Percentiles rank a stretch among this genome's conserved stretches.
Evolutionary conservation across 2,329 filamentous ascomycete species (phyloP).

Genomic region (Fonsecaea pugnacius): DNA sequence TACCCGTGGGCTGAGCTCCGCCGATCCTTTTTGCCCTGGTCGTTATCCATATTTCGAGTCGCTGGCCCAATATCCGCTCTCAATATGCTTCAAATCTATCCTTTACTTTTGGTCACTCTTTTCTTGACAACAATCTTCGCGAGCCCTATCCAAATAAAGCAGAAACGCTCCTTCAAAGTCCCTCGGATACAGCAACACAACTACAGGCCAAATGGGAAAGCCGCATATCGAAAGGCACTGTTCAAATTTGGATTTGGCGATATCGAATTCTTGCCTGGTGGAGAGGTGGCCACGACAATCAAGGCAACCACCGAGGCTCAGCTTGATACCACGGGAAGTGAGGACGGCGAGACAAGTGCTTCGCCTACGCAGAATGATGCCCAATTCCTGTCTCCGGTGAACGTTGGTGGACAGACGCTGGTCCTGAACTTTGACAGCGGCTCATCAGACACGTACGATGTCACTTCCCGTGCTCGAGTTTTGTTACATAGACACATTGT

Average conservation of each 20-base stretch:
- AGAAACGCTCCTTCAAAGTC: slow-evolving; percentile 62
- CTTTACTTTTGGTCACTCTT: slow-evolving; percentile 38
- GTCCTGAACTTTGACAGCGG: slow-evolving; percentile 77
- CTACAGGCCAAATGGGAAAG: slow-evolving; percentile 63
- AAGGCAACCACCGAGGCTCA: slow-evolving; percentile 38
- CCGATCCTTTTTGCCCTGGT: slow-evolving; percentile 1
- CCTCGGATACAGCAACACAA: slow-evolving; percentile 61
- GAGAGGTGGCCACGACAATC: slow-evolving; percentile 38
- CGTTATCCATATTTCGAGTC: slow-evolving; percentile 20
- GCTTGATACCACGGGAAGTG: slow-evolving; percentile 35
- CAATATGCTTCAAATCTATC: slow-evolving; percentile 34
- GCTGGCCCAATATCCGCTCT: slow-evolving; percentile 26
- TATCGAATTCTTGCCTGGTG: slow-evolving; percentile 42
- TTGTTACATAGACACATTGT: not conserved
- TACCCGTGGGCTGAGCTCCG: not conserved
- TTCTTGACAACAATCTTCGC: slow-evolving; percentile 43
- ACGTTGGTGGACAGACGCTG: slow-evolving; percentile 70
- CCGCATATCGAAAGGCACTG: slow-evolving; percentile 68
- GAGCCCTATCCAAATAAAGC: slow-evolving; percentile 40
- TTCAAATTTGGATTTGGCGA: slow-evolving; percentile 62
- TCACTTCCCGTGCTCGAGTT: not conserved
- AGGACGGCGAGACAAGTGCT: slow-evolving; percentile 65
- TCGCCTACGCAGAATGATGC: slow-evolving; percentile 68
- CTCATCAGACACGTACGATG: slow-evolving; percentile 68
- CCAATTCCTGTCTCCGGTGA: slow-evolving; percentile 72